Evolutionary conservation across 2,329 filamentous ascomycete genomes (phyloP), one percentile per base, ranked within the genome.

Genomic region (Scedosporium minutisporum): DNA sequence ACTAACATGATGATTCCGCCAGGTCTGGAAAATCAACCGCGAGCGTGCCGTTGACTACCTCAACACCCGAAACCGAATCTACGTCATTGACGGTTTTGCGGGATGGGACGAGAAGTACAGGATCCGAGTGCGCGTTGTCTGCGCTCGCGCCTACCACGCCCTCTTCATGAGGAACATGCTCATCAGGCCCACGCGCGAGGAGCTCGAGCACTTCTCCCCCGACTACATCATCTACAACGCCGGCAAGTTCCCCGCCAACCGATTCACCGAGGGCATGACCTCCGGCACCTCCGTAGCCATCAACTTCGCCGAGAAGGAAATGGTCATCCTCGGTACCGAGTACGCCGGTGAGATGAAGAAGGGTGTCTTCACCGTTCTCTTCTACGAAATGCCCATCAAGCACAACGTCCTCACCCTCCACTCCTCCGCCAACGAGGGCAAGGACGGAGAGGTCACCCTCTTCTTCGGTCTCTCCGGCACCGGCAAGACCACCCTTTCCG

Each of bases 121-220:
- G 69, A 97, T 99, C 80, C 90, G 88, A 72, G 95, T 99, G 71
- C 93, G 95, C 73, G 93, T 99, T 67, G 93, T 99, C 74, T 99
- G 95, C 81, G 95, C 95, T 69, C 93, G 95, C 75, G 95, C 95
- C 78, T 99, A 99, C 85, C 95, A 99, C 85, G 95, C 95, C 66
- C 87, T 99, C 68, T 99, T 99, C 87, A 99, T 99, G 95, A 91
- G 93, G 75, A 99, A 99, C 85, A 99, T 99, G 95, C 89, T 99
- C 74, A 99, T 99, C 82, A 90, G 95, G 70, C 95, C 95, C 66
- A 82, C 87, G 61, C 86, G 85, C 66, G 90, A 96, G 79, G 93
- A 99, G 82, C 88, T 99, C 62, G 89, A 96, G 81, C 86, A 91
- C 80, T 99, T 99, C 87, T 91, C 96, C 78, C 95, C 95, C 71